These are phyloP conservation scores for Dendrobium catenatum DNA, from an alignment of 106 monocot genomes.

Conservation along the genomic window DNA sequence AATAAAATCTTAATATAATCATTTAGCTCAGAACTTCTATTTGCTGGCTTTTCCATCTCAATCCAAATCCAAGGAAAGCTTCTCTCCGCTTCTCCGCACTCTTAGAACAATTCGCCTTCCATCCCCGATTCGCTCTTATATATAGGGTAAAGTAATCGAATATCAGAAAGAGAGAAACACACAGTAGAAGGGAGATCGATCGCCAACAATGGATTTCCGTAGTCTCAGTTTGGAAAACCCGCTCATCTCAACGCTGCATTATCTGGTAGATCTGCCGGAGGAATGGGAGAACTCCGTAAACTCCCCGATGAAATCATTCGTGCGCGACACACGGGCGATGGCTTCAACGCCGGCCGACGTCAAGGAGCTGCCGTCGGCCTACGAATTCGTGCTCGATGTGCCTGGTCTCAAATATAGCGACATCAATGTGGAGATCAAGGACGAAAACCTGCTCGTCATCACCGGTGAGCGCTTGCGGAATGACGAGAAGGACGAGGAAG, in stretches of 20 bases:
- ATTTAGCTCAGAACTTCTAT: no score
- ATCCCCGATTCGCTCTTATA: neutral
- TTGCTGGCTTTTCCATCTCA: no score
- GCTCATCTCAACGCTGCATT: slow-evolving; percentile 26
- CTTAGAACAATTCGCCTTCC: neutral
- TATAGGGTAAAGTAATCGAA: neutral
- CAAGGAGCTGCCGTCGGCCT: slow-evolving; percentile 47
- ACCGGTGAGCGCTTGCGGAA: slow-evolving; percentile 33
- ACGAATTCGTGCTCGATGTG: slow-evolving; percentile 70
- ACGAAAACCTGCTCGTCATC: slow-evolving; percentile 35
- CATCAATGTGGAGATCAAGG: slow-evolving; percentile 53
- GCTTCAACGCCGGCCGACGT: slow-evolving; percentile 71
- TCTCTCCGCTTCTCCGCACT: no score
- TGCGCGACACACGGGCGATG: slow-evolving; percentile 68
- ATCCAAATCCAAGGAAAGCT: no score
- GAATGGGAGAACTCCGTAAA: slow-evolving; percentile 31
- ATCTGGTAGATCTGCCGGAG: slow-evolving; percentile 39
- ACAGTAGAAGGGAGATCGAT: no score
- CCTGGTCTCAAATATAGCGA: slow-evolving; percentile 48
- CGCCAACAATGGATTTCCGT: neutral
- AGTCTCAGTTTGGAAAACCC: slow-evolving; percentile 4
- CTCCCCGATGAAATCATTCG: slow-evolving; percentile 45
- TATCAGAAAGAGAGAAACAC: neutral
- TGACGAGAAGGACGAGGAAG: slow-evolving; percentile 27
- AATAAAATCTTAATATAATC: no score